phyloP scores from a whole-genome alignment of 371 early-diverging fungal species.

The Dinochytrium kinnereticum region DNA sequence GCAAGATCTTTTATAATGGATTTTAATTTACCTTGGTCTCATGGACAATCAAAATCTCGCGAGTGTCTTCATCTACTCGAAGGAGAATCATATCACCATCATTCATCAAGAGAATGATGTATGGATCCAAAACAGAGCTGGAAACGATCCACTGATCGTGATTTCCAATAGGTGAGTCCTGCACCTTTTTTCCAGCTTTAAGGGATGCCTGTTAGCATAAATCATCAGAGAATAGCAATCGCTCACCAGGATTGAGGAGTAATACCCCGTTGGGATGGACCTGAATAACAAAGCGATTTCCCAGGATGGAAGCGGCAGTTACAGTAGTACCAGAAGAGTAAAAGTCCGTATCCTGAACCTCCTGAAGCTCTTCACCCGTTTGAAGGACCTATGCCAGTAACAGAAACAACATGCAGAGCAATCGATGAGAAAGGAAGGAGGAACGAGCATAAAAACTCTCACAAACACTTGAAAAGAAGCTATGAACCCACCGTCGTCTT shows the following conservation, averaged over 20 bases:
- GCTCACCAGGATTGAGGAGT: constrained; percentile 62
- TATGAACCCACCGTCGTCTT: constrained; percentile 64
- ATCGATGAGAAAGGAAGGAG: background rate
- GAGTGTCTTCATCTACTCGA: constrained; percentile 55
- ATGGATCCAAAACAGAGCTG: constrained; percentile 81
- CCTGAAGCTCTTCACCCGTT: constrained; percentile 83
- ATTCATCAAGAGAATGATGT: constrained; percentile 73
- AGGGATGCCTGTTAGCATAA: background rate
- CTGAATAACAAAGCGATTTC: constrained; percentile 75
- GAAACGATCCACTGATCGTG: constrained; percentile 65
- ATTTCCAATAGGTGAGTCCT: constrained; percentile 67
- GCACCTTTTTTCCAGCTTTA: constrained; percentile 64
- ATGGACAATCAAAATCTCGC: constrained; percentile 35
- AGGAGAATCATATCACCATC: constrained; percentile 67
- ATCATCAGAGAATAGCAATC: background rate
- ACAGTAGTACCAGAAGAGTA: constrained; percentile 79
- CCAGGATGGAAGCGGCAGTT: constrained; percentile 67
- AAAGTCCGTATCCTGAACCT: constrained; percentile 79
- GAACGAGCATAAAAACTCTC: background rate
- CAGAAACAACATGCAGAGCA: background rate
- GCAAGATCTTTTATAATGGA: too few species aligned
- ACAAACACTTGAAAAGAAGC: background rate
- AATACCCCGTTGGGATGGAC: constrained; percentile 77
- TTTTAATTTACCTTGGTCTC: constrained; percentile 40
- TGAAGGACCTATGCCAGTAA: constrained; percentile 58